Percentiles rank a stretch among this genome's conserved stretches.
Conservation (phyloP, 352 stramenopile species). For the Globisporangium uncinulatum region DNA sequence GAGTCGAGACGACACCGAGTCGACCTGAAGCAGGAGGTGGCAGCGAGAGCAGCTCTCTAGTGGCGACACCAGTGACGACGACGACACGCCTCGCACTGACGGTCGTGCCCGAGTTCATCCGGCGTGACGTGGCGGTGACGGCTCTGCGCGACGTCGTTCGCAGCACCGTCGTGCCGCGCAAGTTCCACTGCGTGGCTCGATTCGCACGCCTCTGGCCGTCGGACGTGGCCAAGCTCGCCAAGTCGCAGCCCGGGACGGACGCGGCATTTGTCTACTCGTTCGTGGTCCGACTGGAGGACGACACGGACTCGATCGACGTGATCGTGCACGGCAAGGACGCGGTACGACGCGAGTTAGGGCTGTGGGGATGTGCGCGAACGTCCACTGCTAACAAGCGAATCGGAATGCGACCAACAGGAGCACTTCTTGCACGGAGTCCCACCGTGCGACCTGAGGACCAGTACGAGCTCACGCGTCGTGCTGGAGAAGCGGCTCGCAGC, state of each 20-base stretch:
- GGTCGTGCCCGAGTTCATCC: constrained; percentile 40
- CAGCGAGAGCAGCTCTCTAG: neutral
- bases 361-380: neutral
- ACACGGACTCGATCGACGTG: constrained; percentile 38
- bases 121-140: constrained; percentile 38
- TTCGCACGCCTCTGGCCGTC: constrained; percentile 41
- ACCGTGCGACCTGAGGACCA: constrained; percentile 49
- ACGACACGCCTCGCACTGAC: constrained; percentile 9
- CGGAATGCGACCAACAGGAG: constrained; percentile 26
- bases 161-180: constrained; percentile 34
- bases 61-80: neutral
- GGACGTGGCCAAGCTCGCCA: constrained; percentile 43
- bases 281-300: constrained; percentile 47
- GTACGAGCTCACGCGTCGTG: constrained; percentile 40
- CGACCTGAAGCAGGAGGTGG: neutral
- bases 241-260: constrained; percentile 20
- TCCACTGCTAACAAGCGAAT: neutral
- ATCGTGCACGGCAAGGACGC: constrained; percentile 70
- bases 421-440: constrained; percentile 67
- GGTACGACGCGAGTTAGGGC: constrained; percentile 24
- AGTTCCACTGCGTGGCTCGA: constrained; percentile 57
- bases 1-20: neutral
- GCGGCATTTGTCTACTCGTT: constrained; percentile 65
- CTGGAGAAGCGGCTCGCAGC: constrained; percentile 44
- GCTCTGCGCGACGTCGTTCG: constrained; percentile 27